These are phyloP conservation scores for Jatropha curcas DNA, from an alignment of 345 rosid species.

Conservation along the genomic window DNA sequence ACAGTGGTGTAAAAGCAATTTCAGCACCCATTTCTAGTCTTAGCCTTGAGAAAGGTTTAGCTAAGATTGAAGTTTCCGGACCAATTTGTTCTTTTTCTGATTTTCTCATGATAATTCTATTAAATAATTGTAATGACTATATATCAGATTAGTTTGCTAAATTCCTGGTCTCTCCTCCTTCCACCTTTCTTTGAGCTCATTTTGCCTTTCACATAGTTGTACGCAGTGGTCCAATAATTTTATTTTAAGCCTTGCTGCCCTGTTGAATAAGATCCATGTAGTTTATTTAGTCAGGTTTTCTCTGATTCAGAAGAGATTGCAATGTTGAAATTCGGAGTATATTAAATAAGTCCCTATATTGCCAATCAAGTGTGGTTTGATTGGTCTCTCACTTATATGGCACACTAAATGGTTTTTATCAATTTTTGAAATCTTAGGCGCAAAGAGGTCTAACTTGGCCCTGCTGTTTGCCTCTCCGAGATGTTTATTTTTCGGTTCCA, in stretches of 20 bases:
- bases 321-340: neutral
- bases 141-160: neutral
- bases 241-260: no score
- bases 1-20: constrained; percentile 56
- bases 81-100: neutral
- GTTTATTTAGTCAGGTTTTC: neutral
- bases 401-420: no score
- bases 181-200: neutral
- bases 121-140: neutral
- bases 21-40: constrained; percentile 77
- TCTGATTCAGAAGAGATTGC: neutral
- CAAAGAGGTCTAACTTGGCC: no score
- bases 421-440: no score
- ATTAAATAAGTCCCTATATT: neutral
- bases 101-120: neutral
- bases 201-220: neutral
- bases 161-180: neutral
- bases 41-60: constrained; percentile 84
- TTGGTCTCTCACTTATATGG: no score
- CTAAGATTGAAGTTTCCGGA: neutral
- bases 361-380: no score
- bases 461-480: no score
- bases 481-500: no score
- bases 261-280: no score
- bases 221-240: neutral